Base-by-base conservation (phyloP, 2,329 filamentous ascomycete genomes). In the Cryphonectria japonica region DNA sequence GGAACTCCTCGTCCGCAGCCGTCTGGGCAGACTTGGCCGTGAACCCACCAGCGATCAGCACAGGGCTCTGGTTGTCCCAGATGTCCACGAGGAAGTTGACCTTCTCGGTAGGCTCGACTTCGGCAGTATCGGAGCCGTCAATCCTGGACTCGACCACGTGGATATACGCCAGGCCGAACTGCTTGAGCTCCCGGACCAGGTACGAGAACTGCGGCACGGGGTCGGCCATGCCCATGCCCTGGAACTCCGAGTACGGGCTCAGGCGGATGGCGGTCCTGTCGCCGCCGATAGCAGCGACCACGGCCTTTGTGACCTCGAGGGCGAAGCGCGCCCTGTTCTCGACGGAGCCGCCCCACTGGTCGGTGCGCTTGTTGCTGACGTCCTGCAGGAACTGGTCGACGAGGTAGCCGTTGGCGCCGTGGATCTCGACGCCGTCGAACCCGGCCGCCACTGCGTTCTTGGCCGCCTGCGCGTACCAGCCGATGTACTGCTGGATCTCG, bases 201-300 rank as follows among this genome's bases (percentile, higher is more conserved):
- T 91, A 81, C 3, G 79, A 79, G 76, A 90, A 91, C 74, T 90
- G 87, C 1, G 87, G 85, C 11, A 85, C 72, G 0, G 89, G 88
- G 63, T 91, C 85, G 0, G 77, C 76, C 85, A 89, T 89, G 61
- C 79, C 79, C 87, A 91, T 88, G 68, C 83, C 84, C 73, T 90
- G 87, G 81, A 87, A 91, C 2, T 78, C 78, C 63, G 82, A 84
- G 78, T 84, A 90, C 0, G 88, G 88, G 7, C 81, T 84, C 26
- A 91, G 75, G 8, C 89, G 82, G 65, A 90, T 86, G n/a, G 80
- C 85, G 8, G 82, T 81, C 68, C 80, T 80, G 16, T 87, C 81
- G 0, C 83, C 78, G 14, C 87, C 87, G 16, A 90, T 78, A 7
- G 87, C 87, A 0, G 79, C 80, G 1, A 80, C 79, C 11, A 88